These are phyloP conservation scores for Diaporthe sp. DNA, from an alignment of 2,329 filamentous ascomycete species.

Conservation along the genomic window DNA sequence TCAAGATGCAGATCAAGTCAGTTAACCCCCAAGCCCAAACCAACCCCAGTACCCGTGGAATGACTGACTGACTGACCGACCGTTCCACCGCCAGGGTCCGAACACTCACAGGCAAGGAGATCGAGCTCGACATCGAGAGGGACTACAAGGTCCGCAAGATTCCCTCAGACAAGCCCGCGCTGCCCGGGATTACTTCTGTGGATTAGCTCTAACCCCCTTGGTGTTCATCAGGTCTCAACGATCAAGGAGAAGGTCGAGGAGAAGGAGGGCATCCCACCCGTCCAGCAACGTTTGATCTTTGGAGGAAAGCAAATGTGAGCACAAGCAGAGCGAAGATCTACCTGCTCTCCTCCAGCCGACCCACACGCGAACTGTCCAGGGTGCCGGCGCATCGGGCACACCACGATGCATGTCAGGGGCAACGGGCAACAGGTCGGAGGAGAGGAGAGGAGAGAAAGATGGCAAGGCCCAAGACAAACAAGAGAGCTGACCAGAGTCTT, in stretches of 20 bases:
- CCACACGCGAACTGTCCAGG: background rate
- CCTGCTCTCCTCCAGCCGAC: background rate
- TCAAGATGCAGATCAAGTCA: slow-evolving; percentile 66
- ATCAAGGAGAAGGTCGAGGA: slow-evolving; percentile 99
- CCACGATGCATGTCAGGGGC: too few species aligned
- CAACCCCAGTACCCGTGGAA: background rate
- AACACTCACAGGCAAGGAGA: slow-evolving; percentile 98
- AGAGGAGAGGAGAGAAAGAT: background rate
- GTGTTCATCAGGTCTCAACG: slow-evolving; percentile 78
- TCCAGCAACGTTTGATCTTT: slow-evolving; percentile 95
- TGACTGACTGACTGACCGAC: slow-evolving; percentile 7
- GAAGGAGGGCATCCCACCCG: slow-evolving; percentile 97
- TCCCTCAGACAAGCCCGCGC: too few species aligned
- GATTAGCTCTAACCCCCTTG: slow-evolving; percentile 1
- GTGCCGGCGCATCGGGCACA: background rate
- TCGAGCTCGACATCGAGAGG: slow-evolving; percentile 96
- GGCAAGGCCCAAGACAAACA: background rate
- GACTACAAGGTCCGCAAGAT: slow-evolving; percentile 81
- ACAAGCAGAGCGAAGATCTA: too few species aligned
- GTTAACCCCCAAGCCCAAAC: slow-evolving; percentile 42
- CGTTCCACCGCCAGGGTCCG: slow-evolving; percentile 76
- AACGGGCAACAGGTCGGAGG: background rate
- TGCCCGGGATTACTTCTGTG: background rate
- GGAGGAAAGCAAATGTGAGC: slow-evolving; percentile 97
- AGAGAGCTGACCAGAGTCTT: slow-evolving; percentile 12